A percentile compares a stretch with the other conserved stretches of the same genome.
These are phyloP conservation scores for Trichophyton equinum DNA, from an alignment of 2,329 filamentous ascomycete genomes.

Conservation along the genomic window DNA sequence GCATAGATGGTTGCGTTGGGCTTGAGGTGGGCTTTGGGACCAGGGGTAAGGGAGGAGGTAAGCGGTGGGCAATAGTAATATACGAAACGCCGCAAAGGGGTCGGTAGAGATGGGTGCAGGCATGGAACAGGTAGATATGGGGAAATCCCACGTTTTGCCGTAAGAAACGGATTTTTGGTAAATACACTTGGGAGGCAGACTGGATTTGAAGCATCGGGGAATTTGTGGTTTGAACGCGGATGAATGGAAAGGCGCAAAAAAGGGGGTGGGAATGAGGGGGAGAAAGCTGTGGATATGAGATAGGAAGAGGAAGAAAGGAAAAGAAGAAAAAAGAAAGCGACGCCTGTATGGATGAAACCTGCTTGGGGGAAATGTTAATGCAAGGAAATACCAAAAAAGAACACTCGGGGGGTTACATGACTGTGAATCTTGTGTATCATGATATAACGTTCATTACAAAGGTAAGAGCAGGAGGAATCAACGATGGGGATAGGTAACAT, in stretches of 20 bases:
- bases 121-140: not conserved
- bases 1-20: not conserved
- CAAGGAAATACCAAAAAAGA: conserved; percentile 7
- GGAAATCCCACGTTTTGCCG: not conserved
- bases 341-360: conserved; percentile 1
- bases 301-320: not conserved
- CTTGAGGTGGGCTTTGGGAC: not conserved
- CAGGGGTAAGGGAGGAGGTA: not conserved
- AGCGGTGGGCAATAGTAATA: not conserved
- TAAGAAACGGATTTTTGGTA: not conserved
- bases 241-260: not conserved
- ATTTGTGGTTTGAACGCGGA: not conserved
- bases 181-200: not conserved
- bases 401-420: conserved; percentile 32
- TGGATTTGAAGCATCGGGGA: not conserved
- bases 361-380: not conserved
- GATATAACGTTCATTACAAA: conserved; percentile 18
- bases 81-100: not conserved
- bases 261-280: not conserved
- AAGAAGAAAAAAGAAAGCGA: not conserved
- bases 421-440: conserved; percentile 38
- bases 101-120: not conserved
- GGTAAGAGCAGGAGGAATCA: conserved; percentile 5
- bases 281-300: not conserved
- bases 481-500: not conserved